Evolutionary conservation across 106 monocot genomes (phyloP).

Genomic region (Acorus calamus): DNA sequence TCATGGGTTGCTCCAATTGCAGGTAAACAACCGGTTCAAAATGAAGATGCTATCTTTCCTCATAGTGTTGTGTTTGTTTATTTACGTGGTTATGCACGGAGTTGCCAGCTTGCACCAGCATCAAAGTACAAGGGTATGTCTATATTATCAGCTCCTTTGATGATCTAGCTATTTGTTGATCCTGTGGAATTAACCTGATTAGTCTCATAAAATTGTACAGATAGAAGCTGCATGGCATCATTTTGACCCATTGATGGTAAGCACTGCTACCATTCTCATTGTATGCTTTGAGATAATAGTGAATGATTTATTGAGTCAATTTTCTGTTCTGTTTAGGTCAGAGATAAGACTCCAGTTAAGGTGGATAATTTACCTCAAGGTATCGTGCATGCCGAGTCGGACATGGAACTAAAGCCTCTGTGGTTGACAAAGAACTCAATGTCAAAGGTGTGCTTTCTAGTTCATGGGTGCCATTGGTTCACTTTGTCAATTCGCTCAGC

Average conservation of each 20-base stretch:
- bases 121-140: too few relatives aligned
- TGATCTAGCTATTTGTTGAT: too few relatives aligned
- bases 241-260: slow-evolving; percentile 56
- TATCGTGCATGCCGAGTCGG: slow-evolving; percentile 55
- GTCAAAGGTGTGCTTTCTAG: slow-evolving; percentile 25
- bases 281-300: too few relatives aligned
- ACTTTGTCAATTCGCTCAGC: neutral
- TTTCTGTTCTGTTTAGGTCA: slow-evolving; percentile 18
- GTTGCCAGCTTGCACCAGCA: too few relatives aligned
- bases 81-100: too few relatives aligned
- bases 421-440: slow-evolving; percentile 32
- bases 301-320: neutral
- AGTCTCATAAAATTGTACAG: slow-evolving; percentile 10
- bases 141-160: too few relatives aligned
- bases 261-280: neutral
- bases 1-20: too few relatives aligned
- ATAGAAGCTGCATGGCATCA: slow-evolving; percentile 43
- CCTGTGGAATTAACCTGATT: too few relatives aligned
- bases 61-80: too few relatives aligned
- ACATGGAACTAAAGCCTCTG: slow-evolving; percentile 74
- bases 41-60: too few relatives aligned
- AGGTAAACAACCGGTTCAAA: too few relatives aligned
- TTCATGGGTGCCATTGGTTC: neutral
- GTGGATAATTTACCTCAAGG: slow-evolving; percentile 60
- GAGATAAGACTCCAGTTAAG: slow-evolving; percentile 11